These are phyloP conservation scores for Malus hybrid DNA, from an alignment of 331 rosid species.

Conservation along the genomic window DNA sequence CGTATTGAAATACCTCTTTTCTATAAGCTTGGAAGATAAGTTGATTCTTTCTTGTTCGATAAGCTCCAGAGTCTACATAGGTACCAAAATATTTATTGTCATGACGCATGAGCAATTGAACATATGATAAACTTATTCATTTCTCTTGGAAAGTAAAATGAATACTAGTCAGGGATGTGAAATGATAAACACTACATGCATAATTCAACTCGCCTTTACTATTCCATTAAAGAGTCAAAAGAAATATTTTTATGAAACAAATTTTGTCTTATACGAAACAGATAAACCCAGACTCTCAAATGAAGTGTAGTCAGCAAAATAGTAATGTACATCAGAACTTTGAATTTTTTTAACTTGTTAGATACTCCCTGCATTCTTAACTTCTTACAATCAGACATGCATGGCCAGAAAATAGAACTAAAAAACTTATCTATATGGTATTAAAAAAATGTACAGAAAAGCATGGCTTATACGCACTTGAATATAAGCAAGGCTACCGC, in stretches of 20 bases:
- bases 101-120: too few species aligned
- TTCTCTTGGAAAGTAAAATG: background rate
- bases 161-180: background rate
- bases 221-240: background rate
- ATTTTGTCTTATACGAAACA: background rate
- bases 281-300: too few species aligned
- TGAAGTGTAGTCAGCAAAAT: background rate
- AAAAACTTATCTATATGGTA: background rate
- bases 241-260: background rate
- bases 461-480: background rate
- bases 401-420: background rate
- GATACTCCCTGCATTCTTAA: background rate
- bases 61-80: slow-evolving; percentile 63
- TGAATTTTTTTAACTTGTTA: background rate
- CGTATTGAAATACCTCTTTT: slow-evolving; percentile 53
- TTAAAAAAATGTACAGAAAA: background rate
- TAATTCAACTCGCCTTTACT: background rate
- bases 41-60: slow-evolving; percentile 61
- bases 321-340: background rate
- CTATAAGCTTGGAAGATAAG: slow-evolving; percentile 50
- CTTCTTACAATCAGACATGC: background rate
- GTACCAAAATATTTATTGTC: slow-evolving; percentile 7
- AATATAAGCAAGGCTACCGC: background rate
- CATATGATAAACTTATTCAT: background rate
- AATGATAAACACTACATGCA: background rate